Evolutionary conservation across 2,329 filamentous ascomycete species (phyloP), one percentile per base, ranked within the genome.

Genomic region (Ceratocystis harringtonii): DNA sequence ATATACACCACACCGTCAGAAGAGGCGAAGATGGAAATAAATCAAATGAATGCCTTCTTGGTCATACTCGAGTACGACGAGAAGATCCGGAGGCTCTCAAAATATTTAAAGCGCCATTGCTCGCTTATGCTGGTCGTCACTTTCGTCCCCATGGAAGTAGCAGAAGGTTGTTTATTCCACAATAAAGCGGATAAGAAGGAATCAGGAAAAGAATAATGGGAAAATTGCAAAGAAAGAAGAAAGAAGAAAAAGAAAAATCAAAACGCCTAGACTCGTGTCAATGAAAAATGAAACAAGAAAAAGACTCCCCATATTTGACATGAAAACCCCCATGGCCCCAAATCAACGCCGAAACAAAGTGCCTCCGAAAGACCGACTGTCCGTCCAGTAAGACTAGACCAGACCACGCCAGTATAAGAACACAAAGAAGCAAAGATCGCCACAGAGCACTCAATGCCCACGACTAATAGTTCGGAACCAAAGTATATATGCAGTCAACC

Each of bases 401-500:
- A 41, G 36, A 41, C 60, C 8, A 36, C 4, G 48, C 8, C 12
- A 22, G 60, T 19, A 45, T 17, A 62, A 28, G 28, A 43, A 43
- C 60, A 62, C 43, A 43, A 43, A 25, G 36, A 62, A 43, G 60
- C 32, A 62, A 62, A 43, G 43, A 62, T 62, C 15, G 60, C 60
- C 22, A 30, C 12, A 45, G n/a, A 45, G 60, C 60, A 43, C 5
- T 22, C 19, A 19, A 19, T 62, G 43, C 36, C 30, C 43, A 22
- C 28, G 43, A 43, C 19, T 8, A 45, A 22, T 28, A 45, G 43
- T 43, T 36, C 43, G 43, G 60, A 43, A 55, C 62, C 52, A 43
- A 22, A 43, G 62, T 64, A 55, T 58, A 64, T 55, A 64, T 64
- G 62, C 62, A 64, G 45, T 25, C 28, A 57, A 5, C 30, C 28